Conservation (phyloP, 805 yeast genomes). For the Metschnikowia dekortorum region DNA sequence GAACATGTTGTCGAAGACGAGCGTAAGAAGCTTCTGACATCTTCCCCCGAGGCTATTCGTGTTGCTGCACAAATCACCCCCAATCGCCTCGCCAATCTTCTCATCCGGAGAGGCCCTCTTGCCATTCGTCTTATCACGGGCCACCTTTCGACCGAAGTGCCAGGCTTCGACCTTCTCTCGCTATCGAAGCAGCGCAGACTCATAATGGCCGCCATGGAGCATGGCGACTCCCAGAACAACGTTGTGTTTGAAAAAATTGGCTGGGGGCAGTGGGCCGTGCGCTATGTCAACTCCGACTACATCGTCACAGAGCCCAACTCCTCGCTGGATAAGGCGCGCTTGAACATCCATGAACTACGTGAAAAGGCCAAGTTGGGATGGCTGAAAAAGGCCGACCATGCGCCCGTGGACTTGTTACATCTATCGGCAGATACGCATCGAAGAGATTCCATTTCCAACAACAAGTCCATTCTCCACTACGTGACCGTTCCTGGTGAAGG, state of each 20-base stretch:
- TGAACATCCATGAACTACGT: slow-evolving; percentile 30
- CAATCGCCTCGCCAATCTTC: slow-evolving; percentile 62
- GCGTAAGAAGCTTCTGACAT: slow-evolving; percentile 49
- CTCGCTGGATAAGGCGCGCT: slow-evolving; percentile 21
- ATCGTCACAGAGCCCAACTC: slow-evolving; percentile 36
- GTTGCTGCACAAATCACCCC: slow-evolving; percentile 86
- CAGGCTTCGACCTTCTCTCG: slow-evolving; percentile 74
- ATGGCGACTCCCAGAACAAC: slow-evolving; percentile 54
- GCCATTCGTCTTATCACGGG: slow-evolving; percentile 88
- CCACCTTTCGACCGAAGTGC: slow-evolving; percentile 68
- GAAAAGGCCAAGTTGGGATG: slow-evolving; percentile 37
- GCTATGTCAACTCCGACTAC: slow-evolving; percentile 44
- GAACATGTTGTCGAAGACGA: slow-evolving; percentile 1
- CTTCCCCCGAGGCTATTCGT: slow-evolving; percentile 83
- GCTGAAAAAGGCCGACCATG: slow-evolving; percentile 29
- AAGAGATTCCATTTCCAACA: slow-evolving; percentile 51
- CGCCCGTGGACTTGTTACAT: slow-evolving; percentile 14
- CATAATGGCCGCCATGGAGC: slow-evolving; percentile 84
- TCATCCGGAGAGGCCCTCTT: slow-evolving; percentile 74
- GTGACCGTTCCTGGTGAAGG: slow-evolving; percentile 41
- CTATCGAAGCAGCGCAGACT: slow-evolving; percentile 85
- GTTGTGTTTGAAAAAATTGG: slow-evolving; percentile 89
- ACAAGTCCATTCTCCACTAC: slow-evolving; percentile 41
- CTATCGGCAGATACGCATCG: slow-evolving; percentile 18
- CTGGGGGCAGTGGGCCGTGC: slow-evolving; percentile 97